A percentile compares a stretch with the other conserved stretches of the same genome.
phyloP scores from a whole-genome alignment of 352 stramenopile genomes.

The Phytopythium aichiense region DNA sequence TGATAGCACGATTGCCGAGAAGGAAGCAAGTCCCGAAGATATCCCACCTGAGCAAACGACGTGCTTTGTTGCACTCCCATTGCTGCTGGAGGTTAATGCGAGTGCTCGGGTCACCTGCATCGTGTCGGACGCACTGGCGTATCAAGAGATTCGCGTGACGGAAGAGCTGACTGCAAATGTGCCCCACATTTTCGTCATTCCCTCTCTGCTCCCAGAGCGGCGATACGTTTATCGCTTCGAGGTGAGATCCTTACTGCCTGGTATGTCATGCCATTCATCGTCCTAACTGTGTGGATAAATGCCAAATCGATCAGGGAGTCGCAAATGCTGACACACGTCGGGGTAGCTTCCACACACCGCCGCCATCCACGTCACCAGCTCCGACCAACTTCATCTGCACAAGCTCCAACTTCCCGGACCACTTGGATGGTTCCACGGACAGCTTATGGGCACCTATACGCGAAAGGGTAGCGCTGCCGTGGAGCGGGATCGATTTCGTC shows the following conservation, averaged over 20 bases:
- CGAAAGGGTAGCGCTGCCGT: conserved; percentile 45
- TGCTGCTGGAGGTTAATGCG: conserved; percentile 68
- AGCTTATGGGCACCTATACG: conserved; percentile 56
- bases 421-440: conserved; percentile 48
- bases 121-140: conserved; percentile 56
- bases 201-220: conserved; percentile 38
- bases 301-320: conserved; percentile 32
- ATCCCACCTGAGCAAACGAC: conserved; percentile 13
- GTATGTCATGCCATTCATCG: too few relatives aligned
- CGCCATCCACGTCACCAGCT: conserved; percentile 3
- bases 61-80: conserved; percentile 26
- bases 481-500: conserved; percentile 68
- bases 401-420: conserved; percentile 66
- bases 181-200: conserved; percentile 46
- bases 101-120: conserved; percentile 49
- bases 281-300: neutral
- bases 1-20: neutral
- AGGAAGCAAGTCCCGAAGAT: conserved; percentile 3
- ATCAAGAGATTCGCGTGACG: conserved; percentile 37
- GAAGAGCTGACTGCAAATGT: conserved; percentile 23
- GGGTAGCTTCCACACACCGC: conserved; percentile 63
- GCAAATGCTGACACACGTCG: conserved; percentile 41
- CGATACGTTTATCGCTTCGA: conserved; percentile 73
- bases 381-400: conserved; percentile 50
- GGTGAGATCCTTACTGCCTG: conserved; percentile 10